Evolutionary conservation across 768 basidiomycete genomes (phyloP).

Genomic region (Lactarius hatsudake): DNA sequence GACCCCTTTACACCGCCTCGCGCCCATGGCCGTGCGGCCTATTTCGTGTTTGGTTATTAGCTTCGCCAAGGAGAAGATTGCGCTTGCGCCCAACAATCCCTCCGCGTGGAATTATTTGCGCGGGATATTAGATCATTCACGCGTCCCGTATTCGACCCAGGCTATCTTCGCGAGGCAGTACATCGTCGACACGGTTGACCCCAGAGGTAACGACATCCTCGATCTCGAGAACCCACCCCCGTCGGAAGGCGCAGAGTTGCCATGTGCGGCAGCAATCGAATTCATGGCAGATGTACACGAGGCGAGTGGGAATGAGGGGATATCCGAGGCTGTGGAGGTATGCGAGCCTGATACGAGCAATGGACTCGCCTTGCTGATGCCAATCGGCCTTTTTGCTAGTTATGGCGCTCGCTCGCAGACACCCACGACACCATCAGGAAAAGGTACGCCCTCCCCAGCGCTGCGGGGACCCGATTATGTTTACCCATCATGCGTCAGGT

Average conservation of each 20-base stretch:
- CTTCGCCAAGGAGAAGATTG: conserved; percentile 80
- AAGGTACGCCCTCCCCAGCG: conserved; percentile 49
- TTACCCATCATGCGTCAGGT: conserved; percentile 42
- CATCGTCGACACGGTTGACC: conserved; percentile 37
- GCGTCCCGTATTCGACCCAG: conserved; percentile 54
- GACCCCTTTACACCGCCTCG: not conserved
- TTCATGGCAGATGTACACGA: conserved; percentile 80
- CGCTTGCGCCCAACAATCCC: conserved; percentile 85
- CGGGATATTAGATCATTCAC: conserved; percentile 66
- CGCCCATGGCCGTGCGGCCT: conserved; percentile 14
- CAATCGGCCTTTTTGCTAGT: conserved; percentile 37
- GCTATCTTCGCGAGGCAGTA: conserved; percentile 65
- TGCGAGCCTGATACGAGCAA: conserved; percentile 7
- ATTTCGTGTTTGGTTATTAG: conserved; percentile 32
- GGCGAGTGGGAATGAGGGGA: conserved; percentile 47
- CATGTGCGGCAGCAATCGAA: conserved; percentile 77
- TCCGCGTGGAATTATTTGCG: conserved; percentile 98
- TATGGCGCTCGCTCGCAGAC: conserved; percentile 68
- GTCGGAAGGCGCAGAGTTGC: conserved; percentile 61
- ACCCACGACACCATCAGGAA: conserved; percentile 73
- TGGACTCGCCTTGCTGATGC: not conserved
- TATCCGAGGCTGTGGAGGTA: conserved; percentile 40
- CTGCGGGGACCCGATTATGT: conserved; percentile 26
- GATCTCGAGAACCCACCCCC: conserved; percentile 78
- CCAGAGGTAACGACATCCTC: conserved; percentile 44